Base-by-base conservation (phyloP, 352 stramenopile species). In the Pythium vanterpoolii region DNA sequence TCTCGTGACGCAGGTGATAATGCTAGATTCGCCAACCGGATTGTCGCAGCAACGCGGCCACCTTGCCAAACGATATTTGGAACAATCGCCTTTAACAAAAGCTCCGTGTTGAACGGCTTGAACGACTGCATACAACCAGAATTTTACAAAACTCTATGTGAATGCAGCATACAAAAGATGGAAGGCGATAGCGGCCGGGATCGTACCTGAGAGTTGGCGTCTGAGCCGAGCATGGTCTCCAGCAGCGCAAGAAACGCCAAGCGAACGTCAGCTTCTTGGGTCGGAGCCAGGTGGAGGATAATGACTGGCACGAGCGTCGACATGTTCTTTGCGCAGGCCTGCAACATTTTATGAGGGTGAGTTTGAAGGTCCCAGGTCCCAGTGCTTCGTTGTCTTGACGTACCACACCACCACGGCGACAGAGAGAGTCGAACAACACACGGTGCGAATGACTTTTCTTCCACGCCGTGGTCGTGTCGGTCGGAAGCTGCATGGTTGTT, bases 11-110 rank as follows among this genome's bases (percentile, higher is more conserved):
- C 11, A 1, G 33, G 33, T 18, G 16, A 38, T 38, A 7, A 38
- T 9, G 33, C 16, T 4, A 27, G 10, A 9, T 50, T 9, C 4
- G 34, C 52, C 2, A 55, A 92, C 85, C 83, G 77, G 56, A 96
- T 89, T 10, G 87, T 96, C 33, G 86, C 82, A 40, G 89, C 87
- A 18, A 96, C 86, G 40, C 87, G 79, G 19, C 88, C 90, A 23
- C 80, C 89, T 57, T 82, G 80, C 88, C 90, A 97, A 24, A 96
- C 85, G 33, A 96, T 89, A 71, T 96, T 97, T 11, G 90, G 88
- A 23, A 92, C 82, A 39, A 97, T 89, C 42, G 76, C 74, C 45
- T 92, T 86, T 36, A 89, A 65, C 23, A 97, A 55, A 21, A 95
- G 52, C 23, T 59, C 13, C 14, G 68, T 69, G 42, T 71, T 87